phyloP scores from a whole-genome alignment of 805 yeast species.

The Torulaspora quercuum region DNA sequence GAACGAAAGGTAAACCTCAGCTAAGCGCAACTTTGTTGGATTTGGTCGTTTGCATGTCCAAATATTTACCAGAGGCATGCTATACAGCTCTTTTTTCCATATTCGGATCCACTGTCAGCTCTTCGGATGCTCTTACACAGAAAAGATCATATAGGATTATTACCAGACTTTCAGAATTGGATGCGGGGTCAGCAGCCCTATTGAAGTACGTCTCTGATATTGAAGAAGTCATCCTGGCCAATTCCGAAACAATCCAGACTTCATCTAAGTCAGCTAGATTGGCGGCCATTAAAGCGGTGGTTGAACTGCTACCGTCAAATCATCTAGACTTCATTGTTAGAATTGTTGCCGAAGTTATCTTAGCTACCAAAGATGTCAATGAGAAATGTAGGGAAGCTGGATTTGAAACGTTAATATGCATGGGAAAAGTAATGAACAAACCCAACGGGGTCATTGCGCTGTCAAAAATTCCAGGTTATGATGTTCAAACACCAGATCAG shows the following conservation, averaged over 20 bases:
- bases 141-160: slow-evolving; percentile 85
- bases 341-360: slow-evolving; percentile 78
- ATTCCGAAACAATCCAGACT: slow-evolving; percentile 55
- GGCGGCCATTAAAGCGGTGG: slow-evolving; percentile 57
- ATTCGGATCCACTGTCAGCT: slow-evolving; percentile 61
- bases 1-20: slow-evolving; percentile 36
- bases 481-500: slow-evolving; percentile 53
- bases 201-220: slow-evolving; percentile 52
- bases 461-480: slow-evolving; percentile 64
- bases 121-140: slow-evolving; percentile 66
- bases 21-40: slow-evolving; percentile 88
- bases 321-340: slow-evolving; percentile 78
- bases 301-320: slow-evolving; percentile 58
- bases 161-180: slow-evolving; percentile 65
- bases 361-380: slow-evolving; percentile 87
- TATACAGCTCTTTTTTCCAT: slow-evolving; percentile 76
- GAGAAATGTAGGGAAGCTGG: slow-evolving; percentile 86
- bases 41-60: slow-evolving; percentile 79
- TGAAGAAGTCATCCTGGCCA: slow-evolving; percentile 54
- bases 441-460: slow-evolving; percentile 67
- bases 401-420: slow-evolving; percentile 66
- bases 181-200: slow-evolving; percentile 56
- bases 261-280: slow-evolving; percentile 82
- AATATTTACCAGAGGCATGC: slow-evolving; percentile 68
- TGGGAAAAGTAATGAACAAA: slow-evolving; percentile 73